A percentile compares a stretch with the other conserved stretches of the same genome.
These are phyloP conservation scores for Zea luxurians DNA, from an alignment of 176 grass and related monocot genomes.

Conservation along the genomic window DNA sequence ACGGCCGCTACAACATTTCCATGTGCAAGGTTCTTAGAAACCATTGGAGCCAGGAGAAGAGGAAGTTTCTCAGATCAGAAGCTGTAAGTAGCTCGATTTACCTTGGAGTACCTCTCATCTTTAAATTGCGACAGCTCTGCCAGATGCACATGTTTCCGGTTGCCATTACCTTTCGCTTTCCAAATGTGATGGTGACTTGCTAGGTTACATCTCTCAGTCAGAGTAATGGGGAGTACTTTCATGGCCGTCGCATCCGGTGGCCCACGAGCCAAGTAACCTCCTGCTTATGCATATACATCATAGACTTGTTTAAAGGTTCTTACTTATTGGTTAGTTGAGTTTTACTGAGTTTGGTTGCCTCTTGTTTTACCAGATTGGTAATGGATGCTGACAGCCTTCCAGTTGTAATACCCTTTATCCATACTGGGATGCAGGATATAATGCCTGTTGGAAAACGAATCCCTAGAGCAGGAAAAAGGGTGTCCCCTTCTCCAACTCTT, in stretches of 20 bases:
- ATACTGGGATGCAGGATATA: slow-evolving; percentile 93
- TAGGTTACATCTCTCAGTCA: no score
- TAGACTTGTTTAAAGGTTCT: not conserved
- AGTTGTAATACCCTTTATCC: slow-evolving; percentile 85
- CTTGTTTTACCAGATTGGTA: slow-evolving; percentile 63
- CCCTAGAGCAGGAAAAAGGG: slow-evolving; percentile 75
- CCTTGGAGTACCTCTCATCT: no score
- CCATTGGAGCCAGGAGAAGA: slow-evolving; percentile 88
- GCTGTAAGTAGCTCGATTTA: slow-evolving; percentile 40
- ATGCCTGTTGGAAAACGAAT: slow-evolving; percentile 89
- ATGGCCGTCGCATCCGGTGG: no score
- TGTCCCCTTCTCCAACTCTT: no score
- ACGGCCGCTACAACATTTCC: slow-evolving; percentile 85
- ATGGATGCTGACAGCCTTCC: slow-evolving; percentile 84
- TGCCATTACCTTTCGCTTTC: slow-evolving; percentile 32
- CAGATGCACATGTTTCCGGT: slow-evolving; percentile 38
- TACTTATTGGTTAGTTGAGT: not conserved
- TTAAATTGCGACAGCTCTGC: slow-evolving; percentile 14
- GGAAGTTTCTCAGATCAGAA: slow-evolving; percentile 64
- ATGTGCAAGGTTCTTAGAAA: slow-evolving; percentile 96
- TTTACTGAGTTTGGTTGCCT: slow-evolving; percentile 5
- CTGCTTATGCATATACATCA: not conserved
- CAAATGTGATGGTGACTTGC: not conserved
- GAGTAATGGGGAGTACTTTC: no score
- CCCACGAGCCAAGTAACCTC: no score